Evolutionary conservation across 805 yeast species (phyloP).

Genomic region (Crinitomyces ghanaensis): DNA sequence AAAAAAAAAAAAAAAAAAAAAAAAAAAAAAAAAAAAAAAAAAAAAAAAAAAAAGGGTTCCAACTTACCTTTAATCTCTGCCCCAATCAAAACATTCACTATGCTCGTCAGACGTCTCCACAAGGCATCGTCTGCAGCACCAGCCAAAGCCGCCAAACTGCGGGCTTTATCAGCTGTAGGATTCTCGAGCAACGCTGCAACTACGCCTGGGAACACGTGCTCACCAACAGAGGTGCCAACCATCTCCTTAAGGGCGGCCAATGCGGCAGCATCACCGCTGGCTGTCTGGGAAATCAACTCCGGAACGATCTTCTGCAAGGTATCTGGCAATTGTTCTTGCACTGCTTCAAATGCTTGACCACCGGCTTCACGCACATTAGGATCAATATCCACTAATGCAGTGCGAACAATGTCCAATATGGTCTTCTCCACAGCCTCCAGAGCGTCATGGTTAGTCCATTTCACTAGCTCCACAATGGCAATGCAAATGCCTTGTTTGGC

Average conservation of each 20-base stretch:
- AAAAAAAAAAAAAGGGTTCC: too few relatives aligned
- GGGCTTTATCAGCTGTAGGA: constrained; percentile 79
- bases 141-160: constrained; percentile 75
- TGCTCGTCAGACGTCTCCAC: constrained; percentile 57
- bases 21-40: too few relatives aligned
- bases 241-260: constrained; percentile 82
- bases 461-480: constrained; percentile 77
- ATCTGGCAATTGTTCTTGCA: constrained; percentile 62
- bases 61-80: too few relatives aligned
- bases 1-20: too few relatives aligned
- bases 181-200: constrained; percentile 72
- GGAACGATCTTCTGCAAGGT: constrained; percentile 90
- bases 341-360: constrained; percentile 78
- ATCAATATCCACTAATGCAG: constrained; percentile 65
- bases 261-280: constrained; percentile 46
- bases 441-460: constrained; percentile 53
- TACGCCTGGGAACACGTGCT: constrained; percentile 85
- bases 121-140: constrained; percentile 81
- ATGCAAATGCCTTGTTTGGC: constrained; percentile 94
- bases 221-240: constrained; percentile 82
- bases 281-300: constrained; percentile 58
- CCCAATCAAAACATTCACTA: constrained; percentile 63
- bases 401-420: constrained; percentile 65
- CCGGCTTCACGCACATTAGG: constrained; percentile 79
- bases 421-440: constrained; percentile 53